A percentile compares a stretch with the other conserved stretches of the same genome.
Evolutionary conservation across 352 stramenopile genomes (phyloP).

Genomic region (Phytophthora sp.): DNA sequence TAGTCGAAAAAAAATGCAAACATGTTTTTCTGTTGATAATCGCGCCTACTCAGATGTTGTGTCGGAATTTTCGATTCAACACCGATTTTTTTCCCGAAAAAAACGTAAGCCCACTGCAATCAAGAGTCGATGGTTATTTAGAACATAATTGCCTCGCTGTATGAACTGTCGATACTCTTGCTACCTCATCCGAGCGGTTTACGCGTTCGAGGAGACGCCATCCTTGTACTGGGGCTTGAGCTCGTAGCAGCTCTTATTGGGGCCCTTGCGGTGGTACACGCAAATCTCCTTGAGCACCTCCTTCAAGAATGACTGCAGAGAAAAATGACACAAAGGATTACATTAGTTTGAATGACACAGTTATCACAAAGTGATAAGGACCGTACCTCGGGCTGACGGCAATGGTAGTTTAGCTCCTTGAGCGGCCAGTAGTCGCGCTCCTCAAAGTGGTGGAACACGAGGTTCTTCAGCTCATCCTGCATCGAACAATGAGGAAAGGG

Average conservation of each 20-base stretch:
- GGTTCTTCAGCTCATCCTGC: conserved; percentile 88
- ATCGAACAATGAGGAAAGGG: conserved; percentile 1
- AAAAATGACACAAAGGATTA: background rate
- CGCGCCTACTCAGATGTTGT: too few relatives aligned
- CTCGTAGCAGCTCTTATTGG: conserved; percentile 92
- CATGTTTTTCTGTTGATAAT: background rate
- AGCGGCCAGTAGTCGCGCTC: conserved; percentile 88
- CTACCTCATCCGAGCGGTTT: conserved; percentile 10
- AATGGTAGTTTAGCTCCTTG: conserved; percentile 91
- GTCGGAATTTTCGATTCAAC: too few relatives aligned
- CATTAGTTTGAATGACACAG: background rate
- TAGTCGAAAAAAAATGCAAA: too few relatives aligned
- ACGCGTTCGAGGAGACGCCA: conserved; percentile 47
- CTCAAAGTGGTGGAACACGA: conserved; percentile 89
- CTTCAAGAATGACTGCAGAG: conserved; percentile 86
- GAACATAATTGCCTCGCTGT: background rate
- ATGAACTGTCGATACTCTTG: background rate
- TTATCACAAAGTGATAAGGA: background rate
- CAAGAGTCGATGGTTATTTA: background rate
- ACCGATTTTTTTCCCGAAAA: background rate
- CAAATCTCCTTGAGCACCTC: conserved; percentile 91
- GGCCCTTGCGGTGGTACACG: conserved; percentile 87
- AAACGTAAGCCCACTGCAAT: background rate
- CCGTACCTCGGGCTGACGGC: conserved; percentile 83
- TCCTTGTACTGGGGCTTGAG: conserved; percentile 91